These are phyloP conservation scores for Linum usitatissimum DNA, from an alignment of 345 rosid species.

Conservation along the genomic window DNA sequence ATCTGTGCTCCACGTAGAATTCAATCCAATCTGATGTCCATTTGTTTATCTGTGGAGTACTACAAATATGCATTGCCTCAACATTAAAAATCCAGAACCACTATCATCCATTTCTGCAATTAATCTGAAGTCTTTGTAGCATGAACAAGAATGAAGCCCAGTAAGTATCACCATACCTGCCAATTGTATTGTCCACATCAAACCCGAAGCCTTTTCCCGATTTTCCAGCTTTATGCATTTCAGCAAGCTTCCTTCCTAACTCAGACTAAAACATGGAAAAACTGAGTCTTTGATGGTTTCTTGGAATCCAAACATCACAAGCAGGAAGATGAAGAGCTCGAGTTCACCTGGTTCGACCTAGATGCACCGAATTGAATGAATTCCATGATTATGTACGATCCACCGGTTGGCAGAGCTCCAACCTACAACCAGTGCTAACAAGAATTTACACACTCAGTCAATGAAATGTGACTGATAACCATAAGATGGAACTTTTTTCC, in stretches of 20 bases:
- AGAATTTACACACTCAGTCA: slow-evolving; percentile 6
- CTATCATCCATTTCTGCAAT: not conserved
- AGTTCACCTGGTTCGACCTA: slow-evolving; percentile 69
- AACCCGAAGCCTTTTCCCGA: slow-evolving; percentile 80
- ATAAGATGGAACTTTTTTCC: slow-evolving; percentile 3
- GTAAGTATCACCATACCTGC: slow-evolving; percentile 18
- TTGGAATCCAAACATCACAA: slow-evolving; percentile 9
- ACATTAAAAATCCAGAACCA: not conserved
- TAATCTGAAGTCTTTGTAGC: not conserved
- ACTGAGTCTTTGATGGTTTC: not conserved
- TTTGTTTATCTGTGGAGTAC: slow-evolving; percentile 83
- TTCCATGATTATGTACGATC: slow-evolving; percentile 89
- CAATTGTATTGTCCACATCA: slow-evolving; percentile 81
- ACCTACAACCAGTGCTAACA: slow-evolving; percentile 30
- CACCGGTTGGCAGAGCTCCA: slow-evolving; percentile 64
- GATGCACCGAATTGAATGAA: slow-evolving; percentile 70
- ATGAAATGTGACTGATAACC: not conserved
- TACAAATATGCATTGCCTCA: slow-evolving; percentile 20
- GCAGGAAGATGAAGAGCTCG: slow-evolving; percentile 8
- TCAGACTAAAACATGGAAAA: slow-evolving; percentile 39
- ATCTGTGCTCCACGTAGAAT: slow-evolving; percentile 74
- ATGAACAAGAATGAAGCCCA: not conserved
- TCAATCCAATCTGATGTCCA: slow-evolving; percentile 86
- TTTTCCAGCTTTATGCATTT: slow-evolving; percentile 88
- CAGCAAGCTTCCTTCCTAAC: slow-evolving; percentile 80